Conservation (phyloP, 208 protist species). For the Leishmania braziliensis region DNA sequence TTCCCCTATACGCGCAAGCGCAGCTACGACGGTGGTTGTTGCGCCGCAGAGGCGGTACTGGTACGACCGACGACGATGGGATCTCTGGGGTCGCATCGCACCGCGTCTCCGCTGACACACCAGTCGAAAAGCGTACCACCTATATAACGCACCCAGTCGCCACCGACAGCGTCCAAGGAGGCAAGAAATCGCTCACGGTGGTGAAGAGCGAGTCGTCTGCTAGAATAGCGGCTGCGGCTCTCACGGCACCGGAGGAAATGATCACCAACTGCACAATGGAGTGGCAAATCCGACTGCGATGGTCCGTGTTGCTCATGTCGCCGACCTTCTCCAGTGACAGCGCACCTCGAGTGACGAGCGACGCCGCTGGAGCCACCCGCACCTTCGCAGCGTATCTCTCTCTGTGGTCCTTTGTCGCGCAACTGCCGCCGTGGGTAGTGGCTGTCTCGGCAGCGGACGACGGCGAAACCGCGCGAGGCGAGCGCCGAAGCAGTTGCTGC, state of each 20-base stretch:
- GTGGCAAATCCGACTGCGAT: constrained; percentile 32
- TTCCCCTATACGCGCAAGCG: background rate
- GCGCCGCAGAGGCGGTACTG: background rate
- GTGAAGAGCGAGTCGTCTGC: background rate
- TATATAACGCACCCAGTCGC: constrained; percentile 5
- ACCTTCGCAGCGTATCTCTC: constrained; percentile 21
- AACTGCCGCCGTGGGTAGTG: constrained; percentile 34
- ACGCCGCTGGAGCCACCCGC: background rate
- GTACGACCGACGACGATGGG: background rate
- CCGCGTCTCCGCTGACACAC: constrained; percentile 3
- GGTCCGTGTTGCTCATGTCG: constrained; percentile 26
- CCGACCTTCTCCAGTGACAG: background rate
- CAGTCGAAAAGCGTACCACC: constrained; percentile 32
- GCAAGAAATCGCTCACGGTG: background rate
- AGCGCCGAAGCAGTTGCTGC: constrained; percentile 9
- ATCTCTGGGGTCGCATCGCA: background rate
- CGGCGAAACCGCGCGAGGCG: background rate
- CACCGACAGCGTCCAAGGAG: background rate
- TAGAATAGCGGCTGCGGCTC: background rate
- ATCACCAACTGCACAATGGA: constrained; percentile 16
- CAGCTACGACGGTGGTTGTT: background rate
- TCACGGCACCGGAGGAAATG: background rate
- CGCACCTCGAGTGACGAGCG: background rate
- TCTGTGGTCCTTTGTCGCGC: constrained; percentile 31
- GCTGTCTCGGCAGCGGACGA: constrained; percentile 22